Evolutionary conservation across 1,284 basidiomycete species (phyloP).

Genomic region (Tetrapyrgos nigripes): DNA sequence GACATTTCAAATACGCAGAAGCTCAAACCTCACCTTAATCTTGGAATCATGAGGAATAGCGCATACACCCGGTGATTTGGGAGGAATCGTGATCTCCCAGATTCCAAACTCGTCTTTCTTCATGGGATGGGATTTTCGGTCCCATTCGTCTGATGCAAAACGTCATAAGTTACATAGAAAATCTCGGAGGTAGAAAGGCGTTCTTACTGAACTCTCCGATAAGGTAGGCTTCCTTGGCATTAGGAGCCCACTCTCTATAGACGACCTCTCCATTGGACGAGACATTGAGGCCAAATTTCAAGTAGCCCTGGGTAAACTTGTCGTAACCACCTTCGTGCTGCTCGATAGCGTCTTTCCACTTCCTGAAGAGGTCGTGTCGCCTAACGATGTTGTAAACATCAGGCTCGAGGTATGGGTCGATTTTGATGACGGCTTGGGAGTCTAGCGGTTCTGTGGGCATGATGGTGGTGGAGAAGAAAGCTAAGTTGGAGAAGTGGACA

Average conservation of each 20-base stretch:
- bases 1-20: constrained; percentile 2
- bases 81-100: constrained; percentile 90
- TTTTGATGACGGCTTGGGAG: constrained; percentile 58
- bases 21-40: constrained; percentile 67
- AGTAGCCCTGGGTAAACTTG: constrained; percentile 87
- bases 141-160: constrained; percentile 84
- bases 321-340: constrained; percentile 89
- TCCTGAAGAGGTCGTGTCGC: constrained; percentile 74
- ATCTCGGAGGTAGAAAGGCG: constrained; percentile 10
- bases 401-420: constrained; percentile 80
- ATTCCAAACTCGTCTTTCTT: constrained; percentile 88
- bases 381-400: constrained; percentile 75
- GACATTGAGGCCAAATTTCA: constrained; percentile 86
- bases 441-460: constrained; percentile 55
- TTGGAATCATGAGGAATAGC: constrained; percentile 95
- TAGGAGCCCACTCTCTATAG: constrained; percentile 97
- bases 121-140: constrained; percentile 86
- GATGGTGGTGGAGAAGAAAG: constrained; percentile 24
- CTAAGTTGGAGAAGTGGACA: not conserved
- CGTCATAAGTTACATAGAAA: constrained; percentile 5
- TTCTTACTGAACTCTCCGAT: constrained; percentile 96
- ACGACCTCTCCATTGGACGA: constrained; percentile 72
- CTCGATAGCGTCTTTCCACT: constrained; percentile 80
- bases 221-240: constrained; percentile 81
- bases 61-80: constrained; percentile 70